Percentiles rank a stretch among this genome's conserved stretches.
phyloP scores from a whole-genome alignment of 2,329 filamentous ascomycete genomes.

The Aspergillus tubingensis region DNA sequence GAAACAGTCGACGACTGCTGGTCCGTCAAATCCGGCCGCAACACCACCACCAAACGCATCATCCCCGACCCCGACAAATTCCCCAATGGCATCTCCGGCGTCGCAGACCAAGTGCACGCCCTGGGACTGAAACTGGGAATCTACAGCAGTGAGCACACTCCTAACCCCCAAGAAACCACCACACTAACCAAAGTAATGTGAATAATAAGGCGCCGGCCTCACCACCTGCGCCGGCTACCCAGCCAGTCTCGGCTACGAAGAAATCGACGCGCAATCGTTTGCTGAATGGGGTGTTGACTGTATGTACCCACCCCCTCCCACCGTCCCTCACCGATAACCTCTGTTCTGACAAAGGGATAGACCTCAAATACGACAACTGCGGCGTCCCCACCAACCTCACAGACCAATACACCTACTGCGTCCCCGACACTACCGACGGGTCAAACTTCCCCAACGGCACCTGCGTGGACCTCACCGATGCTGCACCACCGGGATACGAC shows the following conservation, averaged over 20 bases:
- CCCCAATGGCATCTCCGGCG: slow-evolving; percentile 58
- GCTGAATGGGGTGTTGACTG: slow-evolving; percentile 62
- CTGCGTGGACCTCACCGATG: slow-evolving; percentile 36
- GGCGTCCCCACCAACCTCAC: slow-evolving; percentile 41
- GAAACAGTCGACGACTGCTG: slow-evolving; percentile 61
- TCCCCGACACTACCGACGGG: slow-evolving; percentile 41
- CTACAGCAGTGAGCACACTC: slow-evolving; percentile 54
- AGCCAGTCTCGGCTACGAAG: slow-evolving; percentile 59
- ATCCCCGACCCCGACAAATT: slow-evolving; percentile 55
- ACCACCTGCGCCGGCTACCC: slow-evolving; percentile 60
- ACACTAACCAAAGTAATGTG: neutral
- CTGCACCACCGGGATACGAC: slow-evolving; percentile 53
- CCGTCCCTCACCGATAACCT: neutral
- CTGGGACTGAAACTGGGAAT: slow-evolving; percentile 65
- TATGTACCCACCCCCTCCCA: too few species aligned
- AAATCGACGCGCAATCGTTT: slow-evolving; percentile 59
- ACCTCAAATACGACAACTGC: slow-evolving; percentile 63
- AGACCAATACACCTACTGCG: slow-evolving; percentile 44
- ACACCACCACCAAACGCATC: slow-evolving; percentile 48
- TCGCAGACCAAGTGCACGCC: slow-evolving; percentile 57
- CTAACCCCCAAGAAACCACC: too few species aligned
- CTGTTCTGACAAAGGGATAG: slow-evolving; percentile 25
- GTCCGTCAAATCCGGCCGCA: slow-evolving; percentile 48
- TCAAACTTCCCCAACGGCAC: slow-evolving; percentile 44
- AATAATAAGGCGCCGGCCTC: slow-evolving; percentile 31